phyloP scores from a whole-genome alignment of 2,329 filamentous ascomycete genomes.

The Colletotrichum neosansevieriae region DNA sequence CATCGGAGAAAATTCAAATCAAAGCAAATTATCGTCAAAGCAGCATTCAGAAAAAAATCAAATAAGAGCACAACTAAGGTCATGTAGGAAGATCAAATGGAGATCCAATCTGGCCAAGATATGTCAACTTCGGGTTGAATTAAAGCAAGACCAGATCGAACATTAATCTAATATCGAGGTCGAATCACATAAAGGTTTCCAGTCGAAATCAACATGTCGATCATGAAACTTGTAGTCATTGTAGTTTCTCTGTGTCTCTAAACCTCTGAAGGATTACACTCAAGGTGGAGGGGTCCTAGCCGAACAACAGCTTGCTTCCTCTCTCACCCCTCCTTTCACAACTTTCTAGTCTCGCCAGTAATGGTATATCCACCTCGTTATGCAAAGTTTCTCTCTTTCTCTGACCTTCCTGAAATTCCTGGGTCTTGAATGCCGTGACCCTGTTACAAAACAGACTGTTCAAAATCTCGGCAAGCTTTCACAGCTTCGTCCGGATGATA shows the following conservation, averaged over 20 bases:
- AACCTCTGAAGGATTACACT: constrained; percentile 14
- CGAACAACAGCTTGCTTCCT: not conserved
- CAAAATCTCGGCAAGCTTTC: not conserved
- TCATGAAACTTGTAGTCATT: not conserved
- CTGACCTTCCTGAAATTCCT: not conserved
- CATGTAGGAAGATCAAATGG: too few species aligned
- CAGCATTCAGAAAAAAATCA: too few species aligned
- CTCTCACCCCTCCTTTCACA: not conserved
- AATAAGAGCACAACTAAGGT: too few species aligned
- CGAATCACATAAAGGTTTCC: too few species aligned
- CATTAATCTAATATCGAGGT: too few species aligned
- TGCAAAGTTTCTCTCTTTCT: constrained; percentile 10
- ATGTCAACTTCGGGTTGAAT: too few species aligned
- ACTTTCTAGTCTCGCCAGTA: constrained; percentile 17
- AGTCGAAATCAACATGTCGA: not conserved
- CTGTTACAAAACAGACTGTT: not conserved
- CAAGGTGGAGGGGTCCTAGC: not conserved
- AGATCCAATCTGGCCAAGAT: too few species aligned
- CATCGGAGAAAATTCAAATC: too few species aligned
- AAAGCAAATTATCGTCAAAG: too few species aligned
- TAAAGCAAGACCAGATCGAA: too few species aligned
- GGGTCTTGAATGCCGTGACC: not conserved
- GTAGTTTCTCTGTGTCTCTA: constrained; percentile 20
- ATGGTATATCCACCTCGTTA: constrained; percentile 36
- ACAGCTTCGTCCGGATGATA: constrained; percentile 3